Percentiles rank a stretch among this genome's conserved stretches.
phyloP scores from a whole-genome alignment of 805 yeast species.

The Yarrowia sp. region DNA sequence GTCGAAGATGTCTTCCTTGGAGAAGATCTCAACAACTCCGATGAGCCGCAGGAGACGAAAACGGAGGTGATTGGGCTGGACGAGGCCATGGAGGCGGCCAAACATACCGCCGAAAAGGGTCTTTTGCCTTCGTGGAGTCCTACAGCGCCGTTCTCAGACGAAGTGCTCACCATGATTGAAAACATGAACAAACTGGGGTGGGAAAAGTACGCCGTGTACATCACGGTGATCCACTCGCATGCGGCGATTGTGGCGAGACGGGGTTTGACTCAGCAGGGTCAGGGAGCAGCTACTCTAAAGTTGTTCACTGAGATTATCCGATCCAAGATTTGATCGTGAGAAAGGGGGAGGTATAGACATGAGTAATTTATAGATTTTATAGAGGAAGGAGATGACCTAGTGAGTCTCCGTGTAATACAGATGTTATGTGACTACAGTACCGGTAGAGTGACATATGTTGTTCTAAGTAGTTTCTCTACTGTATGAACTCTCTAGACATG shows the following conservation, averaged over 20 bases:
- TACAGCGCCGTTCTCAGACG: constrained; percentile 39
- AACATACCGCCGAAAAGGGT: neutral
- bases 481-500: no score
- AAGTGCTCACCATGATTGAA: constrained; percentile 45
- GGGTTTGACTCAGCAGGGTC: constrained; percentile 34
- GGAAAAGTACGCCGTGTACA: constrained; percentile 72
- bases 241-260: constrained; percentile 77
- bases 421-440: no score
- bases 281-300: constrained; percentile 8
- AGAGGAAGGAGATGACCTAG: neutral
- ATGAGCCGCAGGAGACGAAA: neutral
- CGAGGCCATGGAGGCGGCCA: constrained; percentile 2
- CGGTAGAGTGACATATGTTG: no score
- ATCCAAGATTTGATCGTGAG: neutral
- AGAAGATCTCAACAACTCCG: constrained; percentile 2
- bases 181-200: constrained; percentile 66
- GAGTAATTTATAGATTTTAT: neutral
- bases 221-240: constrained; percentile 77
- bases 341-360: neutral
- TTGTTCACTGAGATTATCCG: constrained; percentile 16
- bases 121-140: constrained; percentile 11
- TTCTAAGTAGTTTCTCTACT: no score
- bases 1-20: constrained; percentile 1
- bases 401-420: no score
- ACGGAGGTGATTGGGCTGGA: neutral